Percentiles rank a stretch among this genome's conserved stretches.
These are phyloP conservation scores for Pichia rugopelliculosa DNA, from an alignment of 805 yeast species.

Conservation along the genomic window DNA sequence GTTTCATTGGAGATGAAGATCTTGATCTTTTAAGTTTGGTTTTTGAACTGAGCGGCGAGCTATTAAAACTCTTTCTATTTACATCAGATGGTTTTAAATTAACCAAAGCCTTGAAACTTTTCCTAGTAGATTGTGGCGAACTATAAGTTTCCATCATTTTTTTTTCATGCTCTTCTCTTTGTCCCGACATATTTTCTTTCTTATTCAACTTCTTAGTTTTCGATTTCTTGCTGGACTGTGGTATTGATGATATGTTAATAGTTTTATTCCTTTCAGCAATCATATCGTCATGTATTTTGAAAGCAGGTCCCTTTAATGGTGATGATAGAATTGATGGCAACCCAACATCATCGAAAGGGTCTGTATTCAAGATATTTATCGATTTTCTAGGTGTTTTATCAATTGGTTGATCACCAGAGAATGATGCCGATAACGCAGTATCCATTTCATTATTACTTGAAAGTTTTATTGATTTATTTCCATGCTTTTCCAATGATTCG, in stretches of 20 bases:
- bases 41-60: background rate
- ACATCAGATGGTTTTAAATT: slow-evolving; percentile 8
- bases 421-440: background rate
- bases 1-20: slow-evolving; percentile 12
- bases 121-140: background rate
- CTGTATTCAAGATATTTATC: slow-evolving; percentile 5
- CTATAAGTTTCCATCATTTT: background rate
- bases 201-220: background rate
- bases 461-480: background rate
- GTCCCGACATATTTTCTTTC: background rate
- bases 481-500: background rate
- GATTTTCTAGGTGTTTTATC: slow-evolving; percentile 6
- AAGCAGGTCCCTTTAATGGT: slow-evolving; percentile 3
- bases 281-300: slow-evolving; percentile 3
- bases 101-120: slow-evolving; percentile 5
- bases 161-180: slow-evolving; percentile 3
- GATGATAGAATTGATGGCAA: slow-evolving; percentile 9
- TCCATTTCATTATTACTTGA: background rate
- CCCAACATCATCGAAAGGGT: slow-evolving; percentile 9
- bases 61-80: slow-evolving; percentile 3
- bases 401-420: background rate
- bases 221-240: slow-evolving; percentile 1
- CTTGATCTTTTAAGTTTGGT: slow-evolving; percentile 9
- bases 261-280: slow-evolving; percentile 3
- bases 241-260: background rate